Base-by-base conservation (phyloP, 1,139 yeast genomes). In the Debaryomyces fabryi region DNA sequence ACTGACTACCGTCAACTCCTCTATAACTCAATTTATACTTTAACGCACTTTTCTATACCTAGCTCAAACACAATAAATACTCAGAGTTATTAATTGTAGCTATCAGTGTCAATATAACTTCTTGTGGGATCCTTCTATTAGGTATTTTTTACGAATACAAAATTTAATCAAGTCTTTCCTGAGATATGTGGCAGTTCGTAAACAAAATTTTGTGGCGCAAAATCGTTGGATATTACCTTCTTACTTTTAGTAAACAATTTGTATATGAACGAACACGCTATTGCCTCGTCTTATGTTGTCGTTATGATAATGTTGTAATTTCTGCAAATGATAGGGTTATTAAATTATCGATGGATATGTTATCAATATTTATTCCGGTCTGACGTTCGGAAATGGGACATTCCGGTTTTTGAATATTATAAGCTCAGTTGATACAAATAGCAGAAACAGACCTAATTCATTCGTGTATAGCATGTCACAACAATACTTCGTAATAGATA, bases 401-500 rank as follows among this genome's bases (percentile, higher is more conserved):
- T 35, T 35, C 38, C 38, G 38, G 38, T 20, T 20, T 20, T 35
- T 21, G 15, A n/a, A 20, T 35, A 15, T 32, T 32, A 32, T 16
- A 32, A 32, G 35, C 35, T 15, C 35, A 32, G 21, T 8, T 8
- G 35, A 32, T 4, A 32, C 18, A 12, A 4, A 8, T 4, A 7
- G 35, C 4, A 13, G 18, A 9, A 4, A 42, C 6, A 13, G 21
- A 27, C 13, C 10, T 5, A 4, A 6, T 34, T 16, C 13, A 24
- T 34, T 43, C 25, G 21, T 12, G 9, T 12, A n/a, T 20, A 40
- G 21, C 29, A 54, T 50, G 56, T 46, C 59, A 32, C 55, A 53
- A 41, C 62, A 54, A 50, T 52, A 63, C 56, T 60, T 75, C 15
- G 67, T 90, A 3, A 67, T 93, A 30, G 99, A 93, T 60, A 93